phyloP scores from a whole-genome alignment of 768 basidiomycete species.

The Phylloporus sp. region DNA sequence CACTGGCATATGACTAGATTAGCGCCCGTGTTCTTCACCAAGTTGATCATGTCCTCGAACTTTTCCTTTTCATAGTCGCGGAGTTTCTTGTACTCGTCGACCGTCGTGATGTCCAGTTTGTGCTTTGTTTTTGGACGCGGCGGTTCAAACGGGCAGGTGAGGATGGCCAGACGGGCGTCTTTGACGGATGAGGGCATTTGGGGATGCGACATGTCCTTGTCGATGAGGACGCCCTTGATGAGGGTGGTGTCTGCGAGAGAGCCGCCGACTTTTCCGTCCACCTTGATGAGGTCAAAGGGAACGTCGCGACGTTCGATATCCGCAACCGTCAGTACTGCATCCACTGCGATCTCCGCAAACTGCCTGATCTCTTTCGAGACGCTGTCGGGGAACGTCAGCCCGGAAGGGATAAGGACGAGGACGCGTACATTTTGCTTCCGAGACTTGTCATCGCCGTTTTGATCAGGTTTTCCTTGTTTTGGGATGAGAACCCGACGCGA shows the following conservation, averaged over 20 bases:
- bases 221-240: slow-evolving; percentile 95
- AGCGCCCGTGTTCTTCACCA: slow-evolving; percentile 93
- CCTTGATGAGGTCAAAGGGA: slow-evolving; percentile 97
- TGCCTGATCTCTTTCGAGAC: slow-evolving; percentile 95
- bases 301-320: slow-evolving; percentile 94
- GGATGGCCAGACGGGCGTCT: slow-evolving; percentile 91
- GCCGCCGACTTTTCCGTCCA: slow-evolving; percentile 97
- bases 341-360: slow-evolving; percentile 97
- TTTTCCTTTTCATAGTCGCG: slow-evolving; percentile 94
- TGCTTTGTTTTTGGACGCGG: slow-evolving; percentile 99
- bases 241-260: slow-evolving; percentile 91
- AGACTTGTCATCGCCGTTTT: slow-evolving; percentile 95
- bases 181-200: slow-evolving; percentile 90
- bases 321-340: slow-evolving; percentile 92
- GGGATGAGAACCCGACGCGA: slow-evolving; percentile 75
- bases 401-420: neutral
- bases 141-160: slow-evolving; percentile 98
- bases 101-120: slow-evolving; percentile 93
- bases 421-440: slow-evolving; percentile 88
- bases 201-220: slow-evolving; percentile 99
- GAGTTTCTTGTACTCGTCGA: slow-evolving; percentile 95
- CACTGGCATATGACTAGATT: slow-evolving; percentile 99
- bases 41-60: slow-evolving; percentile 94
- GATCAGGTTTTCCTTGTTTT: slow-evolving; percentile 81
- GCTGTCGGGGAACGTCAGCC: slow-evolving; percentile 39